These are phyloP conservation scores for Torulaspora franciscae DNA, from an alignment of 805 yeast genomes.

Conservation along the genomic window DNA sequence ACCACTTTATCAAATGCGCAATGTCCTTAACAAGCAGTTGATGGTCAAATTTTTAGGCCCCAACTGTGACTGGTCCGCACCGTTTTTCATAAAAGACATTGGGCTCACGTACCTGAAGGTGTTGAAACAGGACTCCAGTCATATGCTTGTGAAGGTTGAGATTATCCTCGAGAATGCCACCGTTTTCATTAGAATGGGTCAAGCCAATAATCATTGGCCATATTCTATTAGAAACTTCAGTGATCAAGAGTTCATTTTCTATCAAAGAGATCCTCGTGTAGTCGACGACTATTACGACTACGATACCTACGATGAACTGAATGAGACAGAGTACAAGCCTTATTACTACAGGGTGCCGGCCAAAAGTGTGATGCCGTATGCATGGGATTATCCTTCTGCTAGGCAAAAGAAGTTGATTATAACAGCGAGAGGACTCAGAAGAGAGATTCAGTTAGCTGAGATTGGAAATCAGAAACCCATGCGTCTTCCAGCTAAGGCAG, in stretches of 20 bases:
- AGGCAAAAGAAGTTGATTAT: conserved; percentile 72
- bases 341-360: conserved; percentile 78
- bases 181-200: conserved; percentile 65
- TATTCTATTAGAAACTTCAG: conserved; percentile 86
- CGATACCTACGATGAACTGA: conserved; percentile 59
- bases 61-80: conserved; percentile 74
- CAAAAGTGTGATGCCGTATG: conserved; percentile 92
- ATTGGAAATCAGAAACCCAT: conserved; percentile 89
- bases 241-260: conserved; percentile 77
- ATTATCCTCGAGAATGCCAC: conserved; percentile 77
- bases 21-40: conserved; percentile 52
- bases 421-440: conserved; percentile 64
- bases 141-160: conserved; percentile 64
- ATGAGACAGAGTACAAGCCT: conserved; percentile 61
- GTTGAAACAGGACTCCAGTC: conserved; percentile 57
- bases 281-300: conserved; percentile 34
- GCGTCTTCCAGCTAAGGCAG: conserved; percentile 51
- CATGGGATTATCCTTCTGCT: conserved; percentile 97
- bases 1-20: conserved; percentile 61
- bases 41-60: conserved; percentile 53
- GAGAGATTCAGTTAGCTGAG: conserved; percentile 82
- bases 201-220: conserved; percentile 85
- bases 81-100: conserved; percentile 76
- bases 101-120: conserved; percentile 78
- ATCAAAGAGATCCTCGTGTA: conserved; percentile 71